Conservation (phyloP, 345 rosid species). For the Citrus trifoliata region DNA sequence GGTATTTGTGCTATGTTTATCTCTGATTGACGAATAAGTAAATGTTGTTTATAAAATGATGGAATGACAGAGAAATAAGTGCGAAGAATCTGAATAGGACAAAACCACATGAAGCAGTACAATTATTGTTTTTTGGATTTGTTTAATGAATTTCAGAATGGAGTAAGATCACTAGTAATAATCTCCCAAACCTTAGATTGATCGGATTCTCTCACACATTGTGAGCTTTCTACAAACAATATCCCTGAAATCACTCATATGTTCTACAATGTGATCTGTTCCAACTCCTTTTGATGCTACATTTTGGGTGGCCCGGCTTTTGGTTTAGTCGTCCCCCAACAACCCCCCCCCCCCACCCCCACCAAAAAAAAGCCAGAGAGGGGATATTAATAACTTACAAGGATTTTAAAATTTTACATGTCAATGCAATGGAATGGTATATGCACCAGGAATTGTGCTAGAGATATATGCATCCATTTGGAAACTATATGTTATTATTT, state of each 20-base stretch:
- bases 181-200: neutral
- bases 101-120: neutral
- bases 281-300: neutral
- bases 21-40: neutral
- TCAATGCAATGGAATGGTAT: neutral
- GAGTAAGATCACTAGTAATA: neutral
- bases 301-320: neutral
- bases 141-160: neutral
- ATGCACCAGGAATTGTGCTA: neutral
- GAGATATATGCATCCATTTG: neutral
- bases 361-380: neutral
- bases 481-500: neutral
- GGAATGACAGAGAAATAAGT: neutral
- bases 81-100: neutral
- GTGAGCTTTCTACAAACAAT: neutral
- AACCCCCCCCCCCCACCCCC: too few species aligned
- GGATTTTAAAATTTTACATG: neutral
- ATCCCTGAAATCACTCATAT: neutral
- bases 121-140: neutral
- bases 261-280: neutral
- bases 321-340: neutral
- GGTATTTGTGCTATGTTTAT: slow-evolving; percentile 22
- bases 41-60: neutral
- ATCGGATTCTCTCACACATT: neutral
- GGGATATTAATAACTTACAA: neutral